Evolutionary conservation across 2,329 filamentous ascomycete genomes (phyloP).

Genomic region (Nigrospora sphaerica): DNA sequence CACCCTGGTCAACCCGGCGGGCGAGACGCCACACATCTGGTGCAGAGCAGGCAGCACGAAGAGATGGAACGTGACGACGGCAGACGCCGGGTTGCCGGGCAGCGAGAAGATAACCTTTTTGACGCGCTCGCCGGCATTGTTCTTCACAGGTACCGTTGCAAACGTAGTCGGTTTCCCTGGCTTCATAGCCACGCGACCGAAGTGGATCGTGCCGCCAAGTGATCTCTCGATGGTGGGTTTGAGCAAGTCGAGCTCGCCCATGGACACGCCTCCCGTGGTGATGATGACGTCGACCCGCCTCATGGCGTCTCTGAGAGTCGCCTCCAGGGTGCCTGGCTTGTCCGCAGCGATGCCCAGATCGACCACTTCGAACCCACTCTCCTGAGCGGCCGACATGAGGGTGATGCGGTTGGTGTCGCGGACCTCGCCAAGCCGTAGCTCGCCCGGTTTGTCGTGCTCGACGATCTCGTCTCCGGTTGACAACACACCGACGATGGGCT

Average conservation of each 20-base stretch:
- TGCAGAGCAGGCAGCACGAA: constrained; percentile 88
- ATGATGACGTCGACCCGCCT: constrained; percentile 74
- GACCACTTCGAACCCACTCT: constrained; percentile 69
- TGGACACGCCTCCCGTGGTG: constrained; percentile 90
- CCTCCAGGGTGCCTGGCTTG: constrained; percentile 65
- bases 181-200: constrained; percentile 95
- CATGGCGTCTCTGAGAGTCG: constrained; percentile 67
- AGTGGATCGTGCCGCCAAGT: constrained; percentile 89
- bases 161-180: constrained; percentile 97
- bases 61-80: constrained; percentile 86
- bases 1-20: constrained; percentile 64
- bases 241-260: constrained; percentile 94
- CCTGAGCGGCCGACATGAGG: constrained; percentile 67
- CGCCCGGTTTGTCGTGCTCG: constrained; percentile 55
- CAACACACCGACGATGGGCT: constrained; percentile 75
- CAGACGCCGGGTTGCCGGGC: constrained; percentile 89
- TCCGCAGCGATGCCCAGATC: constrained; percentile 84
- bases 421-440: constrained; percentile 73
- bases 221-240: constrained; percentile 92
- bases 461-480: constrained; percentile 96
- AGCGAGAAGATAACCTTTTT: constrained; percentile 78
- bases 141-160: constrained; percentile 70
- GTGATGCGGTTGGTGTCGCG: constrained; percentile 90
- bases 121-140: constrained; percentile 48
- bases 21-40: constrained; percentile 61